Evolutionary conservation across 2,329 filamentous ascomycete genomes (phyloP).

Genomic region (Arthroderma sp.): DNA sequence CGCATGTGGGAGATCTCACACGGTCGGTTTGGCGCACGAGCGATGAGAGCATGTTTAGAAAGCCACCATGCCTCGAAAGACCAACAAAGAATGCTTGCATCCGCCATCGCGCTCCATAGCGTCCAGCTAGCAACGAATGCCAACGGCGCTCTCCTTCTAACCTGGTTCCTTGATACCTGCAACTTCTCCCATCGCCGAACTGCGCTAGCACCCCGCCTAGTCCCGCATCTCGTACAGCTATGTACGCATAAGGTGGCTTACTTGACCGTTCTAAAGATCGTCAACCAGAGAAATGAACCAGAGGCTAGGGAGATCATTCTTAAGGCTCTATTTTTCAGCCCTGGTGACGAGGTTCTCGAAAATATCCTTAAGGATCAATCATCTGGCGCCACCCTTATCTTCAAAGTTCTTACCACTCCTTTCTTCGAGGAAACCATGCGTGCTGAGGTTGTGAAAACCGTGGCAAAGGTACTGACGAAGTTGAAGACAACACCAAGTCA

Average conservation of each 20-base stretch:
- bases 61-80: constrained; percentile 91
- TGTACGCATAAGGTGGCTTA: constrained; percentile 99
- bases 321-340: constrained; percentile 82
- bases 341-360: constrained; percentile 73
- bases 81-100: constrained; percentile 87
- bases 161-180: constrained; percentile 97
- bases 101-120: constrained; percentile 89
- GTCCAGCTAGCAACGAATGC: constrained; percentile 93
- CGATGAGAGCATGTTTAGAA: constrained; percentile 92
- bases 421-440: constrained; percentile 93
- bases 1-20: constrained; percentile 88
- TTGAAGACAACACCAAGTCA: constrained; percentile 90
- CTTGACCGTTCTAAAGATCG: constrained; percentile 90
- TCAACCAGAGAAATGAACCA: constrained; percentile 90
- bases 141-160: constrained; percentile 84
- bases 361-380: constrained; percentile 82
- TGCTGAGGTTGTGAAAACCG: constrained; percentile 76
- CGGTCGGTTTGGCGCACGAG: constrained; percentile 84
- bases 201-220: constrained; percentile 79
- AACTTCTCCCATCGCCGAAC: constrained; percentile 85
- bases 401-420: constrained; percentile 94
- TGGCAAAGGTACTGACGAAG: constrained; percentile 73
- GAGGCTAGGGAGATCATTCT: constrained; percentile 85
- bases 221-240: constrained; percentile 83
- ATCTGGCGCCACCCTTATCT: constrained; percentile 89